Evolutionary conservation across 2,329 filamentous ascomycete genomes (phyloP), one percentile per base, ranked within the genome.

Genomic region (Xylaria sp.): DNA sequence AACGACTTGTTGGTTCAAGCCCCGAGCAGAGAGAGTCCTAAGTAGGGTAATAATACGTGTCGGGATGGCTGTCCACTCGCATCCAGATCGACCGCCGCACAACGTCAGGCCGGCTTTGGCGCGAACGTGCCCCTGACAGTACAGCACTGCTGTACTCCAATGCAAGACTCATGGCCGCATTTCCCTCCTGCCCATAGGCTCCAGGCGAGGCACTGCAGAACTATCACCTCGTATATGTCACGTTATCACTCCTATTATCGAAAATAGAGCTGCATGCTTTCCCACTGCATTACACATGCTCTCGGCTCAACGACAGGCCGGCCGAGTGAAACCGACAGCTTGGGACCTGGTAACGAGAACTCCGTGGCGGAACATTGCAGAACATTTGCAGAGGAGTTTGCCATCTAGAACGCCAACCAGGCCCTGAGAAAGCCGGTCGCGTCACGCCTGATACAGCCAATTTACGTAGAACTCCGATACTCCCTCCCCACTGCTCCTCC

Each of bases 221-320:
- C 64, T 39, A 57, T 68, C 64, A 70, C 68, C 64, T 71, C 69
- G 69, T 71, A 71, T 71, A 67, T 71, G 69, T 71, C 64, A 69
- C 69, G 63, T 64, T 68, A 70, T 71, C 69, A 70, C 69, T 64
- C 17, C 42, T 50, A 60, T 64, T 61, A 61, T 67, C 59, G 61
- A 64, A 64, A 58, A 58, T n/a, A 56, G 27, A 55, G 47, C 48
- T 65, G 61, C 63, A 69, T 61, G 32, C 48, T 55, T 53, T 45
- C 53, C 53, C 48, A 32, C 63, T 69, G 56, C 63, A 65, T 54
- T 54, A 62, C 24, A 27, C 2, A 27, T 36, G 48, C 53, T 63
- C 64, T 65, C 64, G 63, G 69, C 69, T 58, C 45, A 61, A 69
- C 51, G 51, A 69, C 56, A 66, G 47, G 24, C 69, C 67, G 53